phyloP scores from a whole-genome alignment of 768 basidiomycete genomes.

The Termitomyces sp. region DNA sequence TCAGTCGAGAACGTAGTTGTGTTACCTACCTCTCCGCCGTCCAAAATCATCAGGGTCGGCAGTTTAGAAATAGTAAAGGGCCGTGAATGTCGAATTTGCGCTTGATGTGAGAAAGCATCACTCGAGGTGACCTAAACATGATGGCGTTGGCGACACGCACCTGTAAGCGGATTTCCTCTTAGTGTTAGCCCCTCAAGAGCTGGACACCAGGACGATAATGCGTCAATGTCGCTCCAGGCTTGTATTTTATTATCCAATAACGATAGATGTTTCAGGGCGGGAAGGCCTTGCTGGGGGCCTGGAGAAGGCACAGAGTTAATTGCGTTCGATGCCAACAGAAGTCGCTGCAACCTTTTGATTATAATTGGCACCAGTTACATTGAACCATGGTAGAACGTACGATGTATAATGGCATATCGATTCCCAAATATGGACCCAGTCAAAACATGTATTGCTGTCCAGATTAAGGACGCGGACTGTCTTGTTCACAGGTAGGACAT shows the following conservation, averaged over 20 bases:
- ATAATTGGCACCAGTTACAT: conserved; percentile 6
- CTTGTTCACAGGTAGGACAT: conserved; percentile 15
- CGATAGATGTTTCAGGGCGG: conserved; percentile 49
- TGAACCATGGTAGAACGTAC: conserved; percentile 30
- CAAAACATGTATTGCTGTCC: conserved; percentile 55
- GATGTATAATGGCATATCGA: conserved; percentile 37
- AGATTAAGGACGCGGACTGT: conserved; percentile 56
- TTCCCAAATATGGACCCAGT: conserved; percentile 49
- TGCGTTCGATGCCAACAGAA: conserved; percentile 63
- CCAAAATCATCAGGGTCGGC: conserved; percentile 54
- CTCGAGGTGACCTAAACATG: conserved; percentile 2
- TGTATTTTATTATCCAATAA: conserved; percentile 56
- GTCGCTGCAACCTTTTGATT: conserved; percentile 50
- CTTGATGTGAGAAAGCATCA: conserved; percentile 25
- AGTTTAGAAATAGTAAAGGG: conserved; percentile 64
- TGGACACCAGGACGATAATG: conserved; percentile 66
- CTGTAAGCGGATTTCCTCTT: conserved; percentile 57
- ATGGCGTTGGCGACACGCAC: conserved; percentile 30
- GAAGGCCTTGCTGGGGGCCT: conserved; percentile 20
- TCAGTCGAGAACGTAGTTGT: background rate
- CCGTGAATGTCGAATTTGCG: conserved; percentile 37
- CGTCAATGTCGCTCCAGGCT: conserved; percentile 61
- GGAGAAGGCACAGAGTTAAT: conserved; percentile 46
- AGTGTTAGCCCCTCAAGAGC: conserved; percentile 54
- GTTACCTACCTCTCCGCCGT: conserved; percentile 50